A percentile compares a stretch with the other conserved stretches of the same genome.
phyloP scores from a whole-genome alignment of 148 eudicot species.

The Arbutus unedo region DNA sequence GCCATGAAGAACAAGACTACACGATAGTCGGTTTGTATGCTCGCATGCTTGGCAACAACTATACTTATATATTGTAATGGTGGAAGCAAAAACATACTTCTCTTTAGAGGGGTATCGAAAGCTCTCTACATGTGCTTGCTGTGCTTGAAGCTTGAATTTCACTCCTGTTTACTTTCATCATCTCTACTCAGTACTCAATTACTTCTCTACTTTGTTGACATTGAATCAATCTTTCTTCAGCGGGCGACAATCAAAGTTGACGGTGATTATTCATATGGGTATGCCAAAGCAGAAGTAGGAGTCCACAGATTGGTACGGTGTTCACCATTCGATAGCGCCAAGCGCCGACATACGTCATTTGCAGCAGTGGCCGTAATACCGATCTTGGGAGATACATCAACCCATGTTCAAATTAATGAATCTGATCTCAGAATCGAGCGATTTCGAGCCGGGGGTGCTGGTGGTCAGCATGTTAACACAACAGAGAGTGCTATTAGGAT shows the following conservation, averaged over 20 bases:
- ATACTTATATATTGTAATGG: background rate
- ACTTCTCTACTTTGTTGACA: constrained; percentile 17
- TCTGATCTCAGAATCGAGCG: constrained; percentile 90
- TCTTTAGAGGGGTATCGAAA: background rate
- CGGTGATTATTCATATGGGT: constrained; percentile 92
- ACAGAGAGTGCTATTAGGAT: constrained; percentile 95
- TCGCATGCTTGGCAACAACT: background rate
- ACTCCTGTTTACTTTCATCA: background rate
- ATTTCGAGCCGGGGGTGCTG: constrained; percentile 87
- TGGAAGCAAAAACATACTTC: background rate
- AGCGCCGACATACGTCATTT: constrained; percentile 92
- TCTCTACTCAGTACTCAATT: background rate
- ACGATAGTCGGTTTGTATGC: background rate
- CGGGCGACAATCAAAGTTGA: constrained; percentile 92
- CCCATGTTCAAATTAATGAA: constrained; percentile 85
- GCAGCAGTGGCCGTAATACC: constrained; percentile 98
- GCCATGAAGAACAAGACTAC: no score
- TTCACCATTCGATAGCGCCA: constrained; percentile 93
- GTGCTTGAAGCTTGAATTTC: background rate
- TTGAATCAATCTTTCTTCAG: constrained; percentile 28
- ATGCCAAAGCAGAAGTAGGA: constrained; percentile 96
- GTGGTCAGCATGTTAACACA: constrained; percentile 88
- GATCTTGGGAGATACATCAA: constrained; percentile 66
- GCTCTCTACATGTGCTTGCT: background rate
- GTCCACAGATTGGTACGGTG: constrained; percentile 88